phyloP scores from a whole-genome alignment of 441 rosid species.

The Gossypium lobatum region DNA sequence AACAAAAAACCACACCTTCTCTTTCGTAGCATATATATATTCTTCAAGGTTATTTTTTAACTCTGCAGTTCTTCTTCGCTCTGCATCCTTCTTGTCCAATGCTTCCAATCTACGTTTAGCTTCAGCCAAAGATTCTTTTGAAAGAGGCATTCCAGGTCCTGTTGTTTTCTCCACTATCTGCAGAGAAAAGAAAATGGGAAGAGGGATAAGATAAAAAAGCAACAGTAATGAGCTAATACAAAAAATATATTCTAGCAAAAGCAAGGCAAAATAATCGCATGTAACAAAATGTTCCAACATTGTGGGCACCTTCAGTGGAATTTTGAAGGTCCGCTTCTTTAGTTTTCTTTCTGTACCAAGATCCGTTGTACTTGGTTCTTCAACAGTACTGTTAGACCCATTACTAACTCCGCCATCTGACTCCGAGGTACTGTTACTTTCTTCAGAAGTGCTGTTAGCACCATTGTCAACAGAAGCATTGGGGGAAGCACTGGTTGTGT shows the following conservation, averaged over 20 bases:
- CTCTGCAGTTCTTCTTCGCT: conserved; percentile 88
- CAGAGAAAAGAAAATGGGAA: conserved; percentile 13
- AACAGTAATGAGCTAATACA: neutral
- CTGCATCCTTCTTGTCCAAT: conserved; percentile 80
- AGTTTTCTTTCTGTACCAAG: conserved; percentile 68
- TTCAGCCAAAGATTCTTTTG: conserved; percentile 60
- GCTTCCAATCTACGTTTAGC: conserved; percentile 68
- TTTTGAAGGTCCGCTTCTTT: conserved; percentile 74
- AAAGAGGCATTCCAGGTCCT: conserved; percentile 72
- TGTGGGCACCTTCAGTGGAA: conserved; percentile 70
- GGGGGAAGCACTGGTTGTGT: conserved; percentile 46
- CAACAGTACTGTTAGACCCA: conserved; percentile 32
- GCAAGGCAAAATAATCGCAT: neutral
- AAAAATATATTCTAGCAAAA: neutral
- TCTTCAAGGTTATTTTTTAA: conserved; percentile 87
- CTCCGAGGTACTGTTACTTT: conserved; percentile 40
- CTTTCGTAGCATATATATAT: conserved; percentile 95
- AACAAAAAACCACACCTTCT: conserved; percentile 50
- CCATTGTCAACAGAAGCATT: conserved; percentile 46
- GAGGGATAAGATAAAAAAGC: neutral
- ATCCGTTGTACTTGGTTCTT: conserved; percentile 46
- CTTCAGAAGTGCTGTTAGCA: conserved; percentile 43
- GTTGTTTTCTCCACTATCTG: conserved; percentile 74
- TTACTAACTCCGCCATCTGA: conserved; percentile 35
- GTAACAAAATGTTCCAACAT: neutral